A percentile compares a stretch with the other conserved stretches of the same genome.
Conservation (phyloP, 306 rosid species). For the Macrotyloma uniflorum region DNA sequence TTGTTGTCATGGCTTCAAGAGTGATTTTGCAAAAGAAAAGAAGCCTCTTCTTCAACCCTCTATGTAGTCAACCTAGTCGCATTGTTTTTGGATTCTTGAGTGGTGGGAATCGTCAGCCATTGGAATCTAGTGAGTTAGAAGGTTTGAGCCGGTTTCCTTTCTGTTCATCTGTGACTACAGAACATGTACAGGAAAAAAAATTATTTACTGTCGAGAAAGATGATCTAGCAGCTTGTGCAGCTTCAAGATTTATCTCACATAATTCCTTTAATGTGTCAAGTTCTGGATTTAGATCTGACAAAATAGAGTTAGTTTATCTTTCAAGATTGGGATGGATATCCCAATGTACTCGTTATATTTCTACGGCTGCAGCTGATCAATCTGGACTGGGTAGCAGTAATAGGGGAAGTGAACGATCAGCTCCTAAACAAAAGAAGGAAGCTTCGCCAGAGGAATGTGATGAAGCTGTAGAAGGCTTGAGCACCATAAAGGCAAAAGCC, state of each 20-base stretch:
- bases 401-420: constrained; percentile 42
- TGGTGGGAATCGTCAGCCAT: constrained; percentile 27
- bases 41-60: constrained; percentile 19
- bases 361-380: constrained; percentile 54
- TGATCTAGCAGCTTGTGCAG: constrained; percentile 17
- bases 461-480: constrained; percentile 78
- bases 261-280: constrained; percentile 22
- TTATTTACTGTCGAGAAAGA: constrained; percentile 9
- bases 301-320: constrained; percentile 26
- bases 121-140: constrained; percentile 22
- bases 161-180: constrained; percentile 23
- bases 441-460: constrained; percentile 91
- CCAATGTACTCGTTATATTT: constrained; percentile 48
- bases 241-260: constrained; percentile 17
- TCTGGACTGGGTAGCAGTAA: constrained; percentile 42
- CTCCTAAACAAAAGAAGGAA: constrained; percentile 60
- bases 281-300: constrained; percentile 33
- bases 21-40: constrained; percentile 61
- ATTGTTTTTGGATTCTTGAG: constrained; percentile 48
- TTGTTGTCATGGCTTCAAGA: constrained; percentile 62
- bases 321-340: constrained; percentile 46
- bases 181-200: constrained; percentile 26
- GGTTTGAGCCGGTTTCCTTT: constrained; percentile 35
- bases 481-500: constrained; percentile 68
- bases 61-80: constrained; percentile 12